These are phyloP conservation scores for Fusarium begoniae DNA, from an alignment of 2,329 filamentous ascomycete species.

Conservation along the genomic window DNA sequence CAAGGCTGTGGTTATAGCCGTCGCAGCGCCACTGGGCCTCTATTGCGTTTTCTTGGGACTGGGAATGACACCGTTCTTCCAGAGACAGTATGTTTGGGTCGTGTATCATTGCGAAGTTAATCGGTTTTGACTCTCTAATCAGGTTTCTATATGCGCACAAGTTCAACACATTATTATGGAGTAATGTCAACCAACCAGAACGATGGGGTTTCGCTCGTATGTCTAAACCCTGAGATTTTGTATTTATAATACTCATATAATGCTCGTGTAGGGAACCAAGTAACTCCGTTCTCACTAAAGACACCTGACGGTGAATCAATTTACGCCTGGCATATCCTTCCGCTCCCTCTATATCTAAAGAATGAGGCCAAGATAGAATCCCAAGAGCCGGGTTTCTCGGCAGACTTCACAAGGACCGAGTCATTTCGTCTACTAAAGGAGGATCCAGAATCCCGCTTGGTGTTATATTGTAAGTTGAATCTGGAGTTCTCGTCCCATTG, in stretches of 20 bases:
- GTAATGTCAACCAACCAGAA: slow-evolving; percentile 79
- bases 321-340: slow-evolving; percentile 92
- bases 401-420: slow-evolving; percentile 64
- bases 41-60: slow-evolving; percentile 75
- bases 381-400: slow-evolving; percentile 59
- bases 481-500: background rate
- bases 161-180: slow-evolving; percentile 75
- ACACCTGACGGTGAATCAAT: slow-evolving; percentile 81
- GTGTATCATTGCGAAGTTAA: slow-evolving; percentile 2
- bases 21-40: slow-evolving; percentile 67
- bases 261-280: slow-evolving; percentile 74
- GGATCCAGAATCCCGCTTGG: slow-evolving; percentile 69
- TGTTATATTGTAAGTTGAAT: slow-evolving; percentile 67
- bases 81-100: slow-evolving; percentile 72
- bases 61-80: slow-evolving; percentile 74
- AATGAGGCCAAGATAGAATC: slow-evolving; percentile 71
- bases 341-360: slow-evolving; percentile 77
- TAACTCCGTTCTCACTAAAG: slow-evolving; percentile 81
- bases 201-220: slow-evolving; percentile 86
- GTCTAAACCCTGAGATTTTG: slow-evolving; percentile 17
- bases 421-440: slow-evolving; percentile 70
- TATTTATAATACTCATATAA: slow-evolving; percentile 7
- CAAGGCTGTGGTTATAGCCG: slow-evolving; percentile 55
- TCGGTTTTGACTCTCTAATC: slow-evolving; percentile 18
- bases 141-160: slow-evolving; percentile 88